Percentiles rank a stretch among this genome's conserved stretches.
phyloP scores from a whole-genome alignment of 2,329 filamentous ascomycete genomes.

The Penicillium occitanis region DNA sequence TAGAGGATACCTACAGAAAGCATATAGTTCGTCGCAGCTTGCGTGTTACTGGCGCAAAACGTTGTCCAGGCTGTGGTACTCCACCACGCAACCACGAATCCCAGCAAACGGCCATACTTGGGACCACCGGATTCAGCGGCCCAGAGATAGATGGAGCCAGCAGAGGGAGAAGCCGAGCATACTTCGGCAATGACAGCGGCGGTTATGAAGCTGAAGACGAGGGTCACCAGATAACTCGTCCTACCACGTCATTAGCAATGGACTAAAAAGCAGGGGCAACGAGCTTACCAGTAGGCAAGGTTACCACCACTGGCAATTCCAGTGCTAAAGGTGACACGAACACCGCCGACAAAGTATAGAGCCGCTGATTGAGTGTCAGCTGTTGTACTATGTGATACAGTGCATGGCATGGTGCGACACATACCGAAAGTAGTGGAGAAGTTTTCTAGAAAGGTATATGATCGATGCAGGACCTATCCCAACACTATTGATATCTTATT shows the following conservation, averaged over 20 bases:
- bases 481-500: slow-evolving; percentile 1
- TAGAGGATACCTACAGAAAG: slow-evolving; percentile 46
- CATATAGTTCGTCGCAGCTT: slow-evolving; percentile 55
- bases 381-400: background rate
- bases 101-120: slow-evolving; percentile 56
- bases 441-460: slow-evolving; percentile 59
- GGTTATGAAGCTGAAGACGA: slow-evolving; percentile 61
- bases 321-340: slow-evolving; percentile 62
- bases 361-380: slow-evolving; percentile 47
- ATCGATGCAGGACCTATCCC: slow-evolving; percentile 56
- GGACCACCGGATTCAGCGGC: slow-evolving; percentile 60
- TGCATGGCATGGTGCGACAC: slow-evolving; percentile 19
- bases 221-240: slow-evolving; percentile 61
- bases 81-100: slow-evolving; percentile 65
- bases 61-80: slow-evolving; percentile 63
- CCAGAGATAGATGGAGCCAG: slow-evolving; percentile 62
- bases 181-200: slow-evolving; percentile 62
- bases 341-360: slow-evolving; percentile 61
- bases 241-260: slow-evolving; percentile 31
- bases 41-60: slow-evolving; percentile 57
- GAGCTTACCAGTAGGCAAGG: slow-evolving; percentile 56
- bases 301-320: slow-evolving; percentile 62
- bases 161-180: slow-evolving; percentile 59
- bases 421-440: slow-evolving; percentile 60
- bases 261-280: background rate